A percentile compares a stretch with the other conserved stretches of the same genome.
phyloP scores from a whole-genome alignment of 2,329 filamentous ascomycete species.

The Diplodia sapinea region DNA sequence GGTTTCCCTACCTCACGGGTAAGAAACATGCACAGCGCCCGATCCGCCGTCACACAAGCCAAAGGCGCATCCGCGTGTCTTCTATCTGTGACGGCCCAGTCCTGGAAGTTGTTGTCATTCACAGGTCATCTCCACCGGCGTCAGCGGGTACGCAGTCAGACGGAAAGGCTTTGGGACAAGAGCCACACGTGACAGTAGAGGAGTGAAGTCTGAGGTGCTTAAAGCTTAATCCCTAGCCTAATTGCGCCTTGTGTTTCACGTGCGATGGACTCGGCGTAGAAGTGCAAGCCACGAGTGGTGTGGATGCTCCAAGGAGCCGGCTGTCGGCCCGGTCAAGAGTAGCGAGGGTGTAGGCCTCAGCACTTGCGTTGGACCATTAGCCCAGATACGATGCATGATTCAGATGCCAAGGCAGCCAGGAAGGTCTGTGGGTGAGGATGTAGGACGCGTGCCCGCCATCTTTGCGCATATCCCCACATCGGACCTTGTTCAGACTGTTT shows the following conservation, averaged over 20 bases:
- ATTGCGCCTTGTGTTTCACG: background rate
- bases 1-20: background rate
- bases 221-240: conserved; percentile 24
- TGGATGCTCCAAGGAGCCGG: background rate
- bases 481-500: no score
- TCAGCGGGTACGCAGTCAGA: background rate
- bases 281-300: background rate
- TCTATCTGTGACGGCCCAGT: background rate
- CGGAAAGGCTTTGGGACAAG: background rate
- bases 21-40: background rate
- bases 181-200: background rate
- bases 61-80: background rate
- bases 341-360: background rate
- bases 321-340: background rate
- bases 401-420: background rate
- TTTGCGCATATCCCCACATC: no score
- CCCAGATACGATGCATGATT: no score
- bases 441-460: background rate
- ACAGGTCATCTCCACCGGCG: background rate
- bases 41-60: background rate
- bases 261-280: conserved; percentile 1
- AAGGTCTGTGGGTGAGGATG: background rate
- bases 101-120: background rate
- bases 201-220: conserved; percentile 1
- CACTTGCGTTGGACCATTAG: background rate